A percentile compares a stretch with the other conserved stretches of the same genome.
These are phyloP conservation scores for Hypoxylon sp. DNA, from an alignment of 2,329 filamentous ascomycete species.

Conservation along the genomic window DNA sequence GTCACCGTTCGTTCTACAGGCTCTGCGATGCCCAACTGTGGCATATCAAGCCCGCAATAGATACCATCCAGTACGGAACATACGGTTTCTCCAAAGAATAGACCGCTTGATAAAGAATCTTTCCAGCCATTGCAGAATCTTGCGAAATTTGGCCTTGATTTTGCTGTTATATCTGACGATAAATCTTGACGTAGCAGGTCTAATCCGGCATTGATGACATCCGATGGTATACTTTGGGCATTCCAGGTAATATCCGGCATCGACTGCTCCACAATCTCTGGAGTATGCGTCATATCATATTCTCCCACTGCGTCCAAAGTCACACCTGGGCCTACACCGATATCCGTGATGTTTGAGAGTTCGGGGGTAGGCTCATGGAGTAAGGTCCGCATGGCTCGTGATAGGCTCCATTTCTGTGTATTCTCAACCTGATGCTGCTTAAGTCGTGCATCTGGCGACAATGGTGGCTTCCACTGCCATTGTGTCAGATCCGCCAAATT, in stretches of 20 bases:
- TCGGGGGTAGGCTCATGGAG: conserved; percentile 6
- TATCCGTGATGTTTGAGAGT: background rate
- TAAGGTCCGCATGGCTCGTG: conserved; percentile 22
- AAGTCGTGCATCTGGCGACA: conserved; percentile 49
- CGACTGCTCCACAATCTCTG: conserved; percentile 3
- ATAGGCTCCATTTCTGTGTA: conserved; percentile 6
- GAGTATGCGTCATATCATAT: background rate
- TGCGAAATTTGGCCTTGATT: conserved; percentile 30
- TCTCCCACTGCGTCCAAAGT: conserved; percentile 33
- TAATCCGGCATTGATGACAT: conserved; percentile 40
- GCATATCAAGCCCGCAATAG: conserved; percentile 29
- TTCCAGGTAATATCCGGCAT: conserved; percentile 27
- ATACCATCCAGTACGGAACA: conserved; percentile 43
- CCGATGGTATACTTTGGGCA: conserved; percentile 25
- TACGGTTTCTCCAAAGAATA: conserved; percentile 41
- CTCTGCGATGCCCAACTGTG: conserved; percentile 6
- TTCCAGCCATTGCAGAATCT: conserved; percentile 49
- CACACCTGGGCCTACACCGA: conserved; percentile 16
- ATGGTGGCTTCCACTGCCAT: conserved; percentile 69
- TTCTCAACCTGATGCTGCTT: conserved; percentile 20
- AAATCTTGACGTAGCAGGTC: conserved; percentile 39
- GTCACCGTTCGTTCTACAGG: conserved; percentile 17
- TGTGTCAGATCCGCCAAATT: conserved; percentile 61
- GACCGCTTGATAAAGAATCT: conserved; percentile 30
- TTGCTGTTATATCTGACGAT: background rate